Percentiles rank a stretch among this genome's conserved stretches.
phyloP scores from a whole-genome alignment of 352 stramenopile species.

The Pythium pectinolyticum region DNA sequence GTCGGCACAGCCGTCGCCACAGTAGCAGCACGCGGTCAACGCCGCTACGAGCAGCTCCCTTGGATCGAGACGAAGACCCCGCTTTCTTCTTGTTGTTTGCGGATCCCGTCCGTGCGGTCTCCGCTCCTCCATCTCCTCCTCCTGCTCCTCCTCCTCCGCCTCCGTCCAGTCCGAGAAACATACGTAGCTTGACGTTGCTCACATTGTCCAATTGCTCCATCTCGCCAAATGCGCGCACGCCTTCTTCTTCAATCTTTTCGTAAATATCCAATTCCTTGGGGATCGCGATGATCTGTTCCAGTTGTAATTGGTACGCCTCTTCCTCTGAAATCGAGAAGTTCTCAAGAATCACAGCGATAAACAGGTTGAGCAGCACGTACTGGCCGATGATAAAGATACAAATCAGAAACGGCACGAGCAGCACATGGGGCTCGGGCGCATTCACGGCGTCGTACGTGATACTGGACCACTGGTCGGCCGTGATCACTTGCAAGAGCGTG shows the following conservation, averaged over 20 bases:
- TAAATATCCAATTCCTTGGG: constrained; percentile 82
- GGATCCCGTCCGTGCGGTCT: too few species aligned
- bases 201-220: constrained; percentile 82
- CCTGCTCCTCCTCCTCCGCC: not conserved
- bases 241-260: constrained; percentile 79
- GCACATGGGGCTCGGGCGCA: constrained; percentile 56
- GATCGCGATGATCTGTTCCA: constrained; percentile 80
- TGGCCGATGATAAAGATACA: constrained; percentile 76
- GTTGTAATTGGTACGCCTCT: constrained; percentile 80
- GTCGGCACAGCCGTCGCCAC: constrained; percentile 27
- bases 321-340: constrained; percentile 83
- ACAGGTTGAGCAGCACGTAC: constrained; percentile 81
- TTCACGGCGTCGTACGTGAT: constrained; percentile 76
- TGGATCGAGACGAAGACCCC: too few species aligned
- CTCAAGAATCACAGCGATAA: constrained; percentile 83
- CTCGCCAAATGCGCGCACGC: constrained; percentile 71
- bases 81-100: too few species aligned
- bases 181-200: constrained; percentile 75
- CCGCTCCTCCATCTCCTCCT: not conserved
- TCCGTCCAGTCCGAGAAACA: constrained; percentile 68
- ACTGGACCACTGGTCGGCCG: constrained; percentile 75
- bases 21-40: not conserved
- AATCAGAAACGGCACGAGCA: constrained; percentile 77
- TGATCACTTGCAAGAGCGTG: constrained; percentile 78
- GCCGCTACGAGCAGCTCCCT: too few species aligned